Conservation (phyloP, 495 filamentous ascomycete species). For the Physcia stellaris region DNA sequence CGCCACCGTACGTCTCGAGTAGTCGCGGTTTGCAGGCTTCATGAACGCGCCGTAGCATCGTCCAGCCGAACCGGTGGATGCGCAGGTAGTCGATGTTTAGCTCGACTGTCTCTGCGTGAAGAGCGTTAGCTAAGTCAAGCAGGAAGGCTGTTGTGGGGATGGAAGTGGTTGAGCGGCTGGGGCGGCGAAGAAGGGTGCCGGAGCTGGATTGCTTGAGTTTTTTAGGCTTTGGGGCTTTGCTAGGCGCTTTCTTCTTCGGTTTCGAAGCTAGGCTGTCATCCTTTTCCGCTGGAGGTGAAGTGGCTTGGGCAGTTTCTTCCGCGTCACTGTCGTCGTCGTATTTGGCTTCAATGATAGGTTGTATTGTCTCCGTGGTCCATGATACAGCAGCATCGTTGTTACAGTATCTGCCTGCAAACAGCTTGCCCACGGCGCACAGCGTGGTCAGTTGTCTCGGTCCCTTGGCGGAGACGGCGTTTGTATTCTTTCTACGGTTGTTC, state of each 20-base stretch:
- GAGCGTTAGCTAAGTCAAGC: slow-evolving; percentile 1
- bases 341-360: slow-evolving; percentile 12
- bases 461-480: slow-evolving; percentile 12
- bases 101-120: slow-evolving; percentile 18
- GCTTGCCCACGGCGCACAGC: slow-evolving; percentile 16
- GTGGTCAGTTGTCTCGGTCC: slow-evolving; percentile 18
- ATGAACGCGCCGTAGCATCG: slow-evolving; percentile 20
- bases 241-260: not conserved
- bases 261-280: not conserved
- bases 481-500: slow-evolving; percentile 11
- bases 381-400: slow-evolving; percentile 11
- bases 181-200: not conserved
- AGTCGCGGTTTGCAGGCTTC: slow-evolving; percentile 17
- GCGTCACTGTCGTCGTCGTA: not conserved
- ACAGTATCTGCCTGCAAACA: slow-evolving; percentile 20
- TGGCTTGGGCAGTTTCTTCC: not conserved
- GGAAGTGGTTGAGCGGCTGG: not conserved
- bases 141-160: slow-evolving; percentile 7
- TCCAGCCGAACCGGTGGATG: slow-evolving; percentile 27
- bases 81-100: slow-evolving; percentile 25
- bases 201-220: slow-evolving; percentile 2
- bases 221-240: not conserved
- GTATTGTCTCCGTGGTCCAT: slow-evolving; percentile 18
- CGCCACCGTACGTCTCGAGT: slow-evolving; percentile 16
- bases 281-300: not conserved